These are phyloP conservation scores for Lupinus albus DNA, from an alignment of 306 rosid species.

Conservation along the genomic window DNA sequence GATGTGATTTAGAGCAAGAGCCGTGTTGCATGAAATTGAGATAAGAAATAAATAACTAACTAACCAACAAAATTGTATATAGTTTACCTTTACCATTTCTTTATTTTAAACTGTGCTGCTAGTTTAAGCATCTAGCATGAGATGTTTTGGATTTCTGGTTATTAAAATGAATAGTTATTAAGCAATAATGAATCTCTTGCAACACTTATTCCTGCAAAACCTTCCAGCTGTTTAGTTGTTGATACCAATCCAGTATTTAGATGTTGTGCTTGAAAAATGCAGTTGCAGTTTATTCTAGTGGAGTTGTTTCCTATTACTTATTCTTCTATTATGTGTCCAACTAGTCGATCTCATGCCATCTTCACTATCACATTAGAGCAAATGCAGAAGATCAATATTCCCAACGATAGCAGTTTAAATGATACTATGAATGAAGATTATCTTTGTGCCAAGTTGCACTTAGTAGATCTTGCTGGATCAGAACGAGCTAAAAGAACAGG, in stretches of 20 bases:
- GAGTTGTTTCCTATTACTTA: conserved; percentile 39
- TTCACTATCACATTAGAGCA: conserved; percentile 99
- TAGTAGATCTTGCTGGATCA: conserved; percentile 99
- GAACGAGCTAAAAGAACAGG: conserved; percentile 99
- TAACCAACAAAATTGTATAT: conserved; percentile 8
- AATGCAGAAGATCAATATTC: conserved; percentile 70
- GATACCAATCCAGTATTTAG: conserved; percentile 17
- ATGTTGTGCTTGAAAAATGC: conserved; percentile 26
- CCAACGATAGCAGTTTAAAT: conserved; percentile 51
- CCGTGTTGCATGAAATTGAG: conserved; percentile 2
- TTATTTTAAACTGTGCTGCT: conserved; percentile 12
- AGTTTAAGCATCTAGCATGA: conserved; percentile 32
- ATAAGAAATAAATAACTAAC: conserved; percentile 19
- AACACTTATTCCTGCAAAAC: conserved; percentile 20
- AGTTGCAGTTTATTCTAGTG: conserved; percentile 30
- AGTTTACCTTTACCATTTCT: conserved; percentile 26
- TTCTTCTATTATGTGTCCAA: conserved; percentile 39
- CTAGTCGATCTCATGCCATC: conserved; percentile 98
- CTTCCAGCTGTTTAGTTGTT: conserved; percentile 12
- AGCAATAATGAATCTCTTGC: not conserved
- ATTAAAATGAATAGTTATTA: conserved; percentile 1
- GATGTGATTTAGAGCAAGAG: conserved; percentile 8
- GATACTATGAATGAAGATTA: conserved; percentile 80
- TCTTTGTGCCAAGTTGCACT: conserved; percentile 92
- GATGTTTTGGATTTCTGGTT: conserved; percentile 30